Conservation (phyloP, 225 moss, liverwort and hornwort genomes). For the Anthoceros angustus region DNA sequence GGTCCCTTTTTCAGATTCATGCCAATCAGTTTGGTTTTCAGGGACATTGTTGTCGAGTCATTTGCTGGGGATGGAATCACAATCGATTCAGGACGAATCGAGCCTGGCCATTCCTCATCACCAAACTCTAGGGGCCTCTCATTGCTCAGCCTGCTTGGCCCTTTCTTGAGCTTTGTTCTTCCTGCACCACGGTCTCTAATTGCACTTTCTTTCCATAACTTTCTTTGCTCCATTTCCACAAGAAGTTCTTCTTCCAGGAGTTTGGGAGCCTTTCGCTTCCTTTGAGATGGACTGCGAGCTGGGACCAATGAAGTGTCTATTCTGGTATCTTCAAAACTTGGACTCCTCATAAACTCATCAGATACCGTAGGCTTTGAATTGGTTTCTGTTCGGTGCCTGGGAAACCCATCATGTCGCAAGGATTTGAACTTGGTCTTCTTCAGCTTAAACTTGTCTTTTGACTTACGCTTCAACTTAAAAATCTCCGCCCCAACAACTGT, state of each 20-base stretch:
- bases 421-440: conserved; percentile 91
- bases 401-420: conserved; percentile 28
- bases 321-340: conserved; percentile 13
- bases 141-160: background rate
- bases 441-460: conserved; percentile 41
- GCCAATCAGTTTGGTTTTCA: conserved; percentile 47
- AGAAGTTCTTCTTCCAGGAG: conserved; percentile 59
- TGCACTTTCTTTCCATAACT: conserved; percentile 38
- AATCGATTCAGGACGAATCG: background rate
- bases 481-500: conserved; percentile 60
- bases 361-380: background rate
- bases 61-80: conserved; percentile 6
- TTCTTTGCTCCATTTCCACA: conserved; percentile 53
- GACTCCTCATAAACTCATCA: background rate
- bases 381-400: background rate
- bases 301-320: conserved; percentile 39
- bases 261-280: conserved; percentile 74
- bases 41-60: conserved; percentile 35
- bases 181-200: conserved; percentile 8
- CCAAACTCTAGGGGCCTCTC: background rate
- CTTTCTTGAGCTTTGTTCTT: conserved; percentile 3
- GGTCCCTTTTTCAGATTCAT: conserved; percentile 60
- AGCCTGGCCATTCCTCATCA: background rate
- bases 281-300: conserved; percentile 54
- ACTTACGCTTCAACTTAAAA: conserved; percentile 47